Evolutionary conservation across 1,139 yeast species (phyloP), one percentile per base, ranked within the genome.

Genomic region (Kazachstania sp.): DNA sequence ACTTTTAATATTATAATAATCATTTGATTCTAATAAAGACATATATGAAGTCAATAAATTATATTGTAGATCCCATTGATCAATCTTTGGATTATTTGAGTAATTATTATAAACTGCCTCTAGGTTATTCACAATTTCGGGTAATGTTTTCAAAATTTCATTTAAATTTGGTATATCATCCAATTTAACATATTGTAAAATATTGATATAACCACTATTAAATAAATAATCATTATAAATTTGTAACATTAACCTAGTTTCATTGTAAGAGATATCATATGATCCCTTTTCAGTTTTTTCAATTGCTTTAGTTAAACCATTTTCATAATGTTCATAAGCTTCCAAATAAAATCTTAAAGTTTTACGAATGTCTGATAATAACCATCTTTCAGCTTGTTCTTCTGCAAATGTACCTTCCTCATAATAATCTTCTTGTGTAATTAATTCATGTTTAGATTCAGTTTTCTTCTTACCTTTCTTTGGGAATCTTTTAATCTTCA

Each of bases 301-400:
- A 2, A 51, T 45, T 16, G 55, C 56, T 6, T 12, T 19, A 12
- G 20, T 41, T n/a, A 63, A 45, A 2, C 59, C 67, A 11, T 41
- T 46, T 23, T 57, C 55, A 43, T 65, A 65, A n/a, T 53, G 43
- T 26, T 51, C 53, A 31, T 53, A 49, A 0, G 69, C 66, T 44
- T 50, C 49, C 13, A 53, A 40, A 44, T 61, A 64, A 39, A 56
- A 56, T 36, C 60, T 49, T n/a, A 64, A 46, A 12, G 63, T 53
- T 39, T 62, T 63, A 41, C 56, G 58, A 13, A 64, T 50, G 45
- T 65, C 69, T 2, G 67, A 63, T 5, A 59, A 51, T 5, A 58
- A 46, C 67, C 68, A 65, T 43, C 69, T 54, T 43, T 64, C 68
- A 16, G 64, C 69, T 40, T 63, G 64, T 43, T 63, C 67, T 49